These are phyloP conservation scores for Paramecium tetraurelia DNA, from an alignment of 73 alveolate species.

Conservation along the genomic window DNA sequence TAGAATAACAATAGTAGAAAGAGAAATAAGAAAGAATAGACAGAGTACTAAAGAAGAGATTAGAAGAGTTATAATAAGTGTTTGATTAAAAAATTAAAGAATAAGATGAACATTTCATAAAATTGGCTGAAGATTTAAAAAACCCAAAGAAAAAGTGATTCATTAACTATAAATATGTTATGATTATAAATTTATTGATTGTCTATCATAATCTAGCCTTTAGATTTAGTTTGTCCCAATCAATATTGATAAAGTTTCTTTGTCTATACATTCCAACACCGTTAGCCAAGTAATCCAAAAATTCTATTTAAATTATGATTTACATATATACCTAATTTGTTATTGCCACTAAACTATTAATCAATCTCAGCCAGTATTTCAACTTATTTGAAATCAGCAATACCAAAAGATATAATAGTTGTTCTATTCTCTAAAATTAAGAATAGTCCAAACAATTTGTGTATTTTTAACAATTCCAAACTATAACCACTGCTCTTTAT, in stretches of 20 bases:
- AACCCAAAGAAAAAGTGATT: slow-evolving; percentile 13
- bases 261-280: background rate
- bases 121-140: slow-evolving; percentile 29
- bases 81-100: slow-evolving; percentile 39
- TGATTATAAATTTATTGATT: background rate
- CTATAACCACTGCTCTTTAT: background rate
- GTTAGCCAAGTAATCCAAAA: background rate
- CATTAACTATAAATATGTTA: background rate
- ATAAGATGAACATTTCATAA: slow-evolving; percentile 19
- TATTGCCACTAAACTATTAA: background rate
- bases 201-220: background rate
- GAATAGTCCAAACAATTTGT: background rate
- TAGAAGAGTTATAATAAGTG: slow-evolving; percentile 3
- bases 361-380: background rate
- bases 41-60: slow-evolving; percentile 17
- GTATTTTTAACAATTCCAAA: background rate
- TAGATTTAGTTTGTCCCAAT: slow-evolving; percentile 18
- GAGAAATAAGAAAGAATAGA: slow-evolving; percentile 43
- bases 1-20: background rate
- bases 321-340: background rate
- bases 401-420: background rate
- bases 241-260: background rate
- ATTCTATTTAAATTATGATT: background rate
- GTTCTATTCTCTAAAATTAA: slow-evolving; percentile 29
- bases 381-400: background rate